Base-by-base conservation (phyloP, 2,329 filamentous ascomycete genomes). In the Trichoderma sp. region DNA sequence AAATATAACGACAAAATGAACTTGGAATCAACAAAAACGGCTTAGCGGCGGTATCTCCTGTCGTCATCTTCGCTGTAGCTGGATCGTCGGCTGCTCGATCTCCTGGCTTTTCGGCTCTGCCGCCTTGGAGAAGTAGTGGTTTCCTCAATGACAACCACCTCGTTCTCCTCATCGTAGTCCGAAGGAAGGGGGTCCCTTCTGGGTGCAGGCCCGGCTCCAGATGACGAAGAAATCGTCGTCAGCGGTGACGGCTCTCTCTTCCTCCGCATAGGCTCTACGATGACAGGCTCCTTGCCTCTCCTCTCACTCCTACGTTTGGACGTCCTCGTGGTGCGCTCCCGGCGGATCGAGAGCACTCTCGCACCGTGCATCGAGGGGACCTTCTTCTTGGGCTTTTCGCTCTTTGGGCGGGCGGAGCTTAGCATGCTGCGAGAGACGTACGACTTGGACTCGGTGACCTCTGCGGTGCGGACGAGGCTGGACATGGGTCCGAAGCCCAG, bases 401-500 rank as follows among this genome's bases (percentile, higher is more conserved):
- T 68, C 20, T 71, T 72, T 26, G 57, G 57, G 23, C 68, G 73
- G 28, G 43, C n/a, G 43, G 73, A 72, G 30, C 72, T 73, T 9
- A 74, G 57, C 63, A 73, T 72, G 66, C 73, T 73, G 59, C 72
- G 73, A 43, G 73, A 73, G 36, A 72, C 57, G 43, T 61, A 43
- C 1, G 70, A 65, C 34, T 58, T 68, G 55, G 28, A 53, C 28
- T 71, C 68, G 50, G 28, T 43, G 15, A 66, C 36, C 9, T 71
- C 68, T 32, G 53, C 65, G 50, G 57, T 53, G 59, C 28, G 63
- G n/a, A 59, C 36, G 28, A 39, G 74, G 73, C 36, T 77, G 73
- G 68, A 77, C 47, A 80, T 76, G 2, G 82, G 83, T 1, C 81
- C 81, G 34, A 84, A 81, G 72, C 85, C 84, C 34, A 87, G 78